These are phyloP conservation scores for Macadamia integrifolia DNA, from an alignment of 164 flowering plant species.

Conservation along the genomic window DNA sequence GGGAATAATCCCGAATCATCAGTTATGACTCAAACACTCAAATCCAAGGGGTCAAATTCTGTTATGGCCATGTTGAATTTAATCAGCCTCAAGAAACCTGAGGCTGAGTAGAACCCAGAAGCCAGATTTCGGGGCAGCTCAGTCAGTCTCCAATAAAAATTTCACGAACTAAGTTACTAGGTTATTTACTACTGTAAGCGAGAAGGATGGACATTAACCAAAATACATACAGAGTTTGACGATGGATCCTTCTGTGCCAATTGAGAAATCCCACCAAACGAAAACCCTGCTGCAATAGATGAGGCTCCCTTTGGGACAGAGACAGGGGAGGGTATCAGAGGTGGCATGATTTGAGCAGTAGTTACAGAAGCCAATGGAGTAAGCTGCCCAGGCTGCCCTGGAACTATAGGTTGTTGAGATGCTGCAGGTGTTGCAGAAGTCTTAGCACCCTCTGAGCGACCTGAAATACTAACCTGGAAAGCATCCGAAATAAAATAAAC, in stretches of 20 bases:
- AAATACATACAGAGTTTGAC: slow-evolving; percentile 20
- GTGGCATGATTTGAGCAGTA: slow-evolving; percentile 14
- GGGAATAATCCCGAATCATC: neutral
- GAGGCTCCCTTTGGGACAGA: slow-evolving; percentile 15
- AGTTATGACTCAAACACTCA: neutral
- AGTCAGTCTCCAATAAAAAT: neutral
- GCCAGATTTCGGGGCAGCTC: neutral
- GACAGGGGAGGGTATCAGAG: slow-evolving; percentile 21
- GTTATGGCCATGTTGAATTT: neutral
- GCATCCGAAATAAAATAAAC: neutral
- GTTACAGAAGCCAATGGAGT: slow-evolving; percentile 21
- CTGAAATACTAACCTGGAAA: slow-evolving; percentile 22
- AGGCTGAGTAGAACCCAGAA: neutral
- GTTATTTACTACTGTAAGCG: neutral
- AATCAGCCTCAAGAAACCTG: neutral
- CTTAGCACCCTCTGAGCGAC: slow-evolving; percentile 16
- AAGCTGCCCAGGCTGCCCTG: slow-evolving; percentile 20
- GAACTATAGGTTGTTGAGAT: slow-evolving; percentile 23
- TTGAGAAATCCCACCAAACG: slow-evolving; percentile 17
- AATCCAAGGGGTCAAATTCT: neutral
- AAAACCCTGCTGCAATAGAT: slow-evolving; percentile 19
- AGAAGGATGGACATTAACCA: neutral
- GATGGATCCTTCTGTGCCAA: slow-evolving; percentile 13
- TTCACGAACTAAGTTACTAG: neutral
- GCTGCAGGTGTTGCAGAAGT: slow-evolving; percentile 15